phyloP scores from a whole-genome alignment of 2,329 filamentous ascomycete genomes.

The Ceratocystiopsis brevicomis region DNA sequence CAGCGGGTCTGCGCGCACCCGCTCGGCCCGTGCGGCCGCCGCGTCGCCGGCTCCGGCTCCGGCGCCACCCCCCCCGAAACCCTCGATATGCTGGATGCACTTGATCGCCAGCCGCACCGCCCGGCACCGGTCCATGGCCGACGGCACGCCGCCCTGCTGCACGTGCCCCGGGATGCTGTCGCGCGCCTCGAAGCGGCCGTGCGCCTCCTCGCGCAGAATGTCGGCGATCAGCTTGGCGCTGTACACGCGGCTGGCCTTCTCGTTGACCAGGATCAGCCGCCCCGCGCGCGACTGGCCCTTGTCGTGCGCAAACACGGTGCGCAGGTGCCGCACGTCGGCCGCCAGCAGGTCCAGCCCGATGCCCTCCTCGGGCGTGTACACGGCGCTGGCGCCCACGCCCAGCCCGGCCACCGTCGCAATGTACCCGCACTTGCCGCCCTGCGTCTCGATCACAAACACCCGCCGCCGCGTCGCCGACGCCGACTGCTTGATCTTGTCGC shows the following conservation, averaged over 20 bases:
- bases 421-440: constrained; percentile 87
- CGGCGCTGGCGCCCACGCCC: constrained; percentile 75
- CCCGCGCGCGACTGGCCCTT: constrained; percentile 77
- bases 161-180: constrained; percentile 87
- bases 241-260: constrained; percentile 81
- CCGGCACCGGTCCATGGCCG: constrained; percentile 86
- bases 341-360: constrained; percentile 87
- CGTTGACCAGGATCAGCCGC: constrained; percentile 90
- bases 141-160: constrained; percentile 83
- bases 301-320: constrained; percentile 68
- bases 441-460: constrained; percentile 95
- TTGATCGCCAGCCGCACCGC: constrained; percentile 85
- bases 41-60: constrained; percentile 29
- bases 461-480: constrained; percentile 82
- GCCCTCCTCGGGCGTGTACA: constrained; percentile 94
- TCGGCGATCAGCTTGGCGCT: constrained; percentile 83
- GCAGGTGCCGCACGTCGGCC: constrained; percentile 73
- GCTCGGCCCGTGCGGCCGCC: constrained; percentile 47
- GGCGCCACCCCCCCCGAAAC: constrained; percentile 34
- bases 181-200: constrained; percentile 79
- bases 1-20: constrained; percentile 54
- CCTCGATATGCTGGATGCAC: constrained; percentile 80
- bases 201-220: constrained; percentile 86
- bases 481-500: constrained; percentile 93
- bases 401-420: constrained; percentile 80